Conservation (phyloP, 495 filamentous ascomycete species). For the Penicillium subrubescens region DNA sequence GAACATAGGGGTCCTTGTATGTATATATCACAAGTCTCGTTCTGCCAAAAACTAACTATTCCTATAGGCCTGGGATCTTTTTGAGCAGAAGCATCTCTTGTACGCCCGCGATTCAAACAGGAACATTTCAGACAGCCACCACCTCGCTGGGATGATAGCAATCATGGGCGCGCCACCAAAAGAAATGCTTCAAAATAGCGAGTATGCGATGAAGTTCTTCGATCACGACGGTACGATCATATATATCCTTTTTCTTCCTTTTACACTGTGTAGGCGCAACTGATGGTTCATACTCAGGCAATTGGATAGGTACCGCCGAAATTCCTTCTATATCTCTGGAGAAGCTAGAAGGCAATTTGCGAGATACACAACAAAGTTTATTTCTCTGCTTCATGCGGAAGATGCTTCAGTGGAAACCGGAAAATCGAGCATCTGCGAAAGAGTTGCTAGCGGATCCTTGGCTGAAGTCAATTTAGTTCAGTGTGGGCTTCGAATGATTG, state of each 20-base stretch:
- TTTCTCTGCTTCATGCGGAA: conserved; percentile 44
- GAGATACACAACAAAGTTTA: conserved; percentile 26
- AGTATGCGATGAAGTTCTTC: conserved; percentile 28
- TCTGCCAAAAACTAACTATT: conserved; percentile 1
- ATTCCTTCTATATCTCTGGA: conserved; percentile 21
- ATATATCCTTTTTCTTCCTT: background rate
- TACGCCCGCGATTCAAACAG: conserved; percentile 34
- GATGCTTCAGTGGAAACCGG: conserved; percentile 49
- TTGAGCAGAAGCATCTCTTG: conserved; percentile 47
- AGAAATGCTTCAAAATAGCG: conserved; percentile 35
- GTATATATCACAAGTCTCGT: conserved; percentile 9
- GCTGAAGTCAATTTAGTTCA: conserved; percentile 18
- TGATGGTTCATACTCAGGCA: conserved; percentile 5
- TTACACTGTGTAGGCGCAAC: background rate
- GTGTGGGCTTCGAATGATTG: background rate
- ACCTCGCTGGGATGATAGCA: conserved; percentile 45
- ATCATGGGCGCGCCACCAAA: conserved; percentile 44
- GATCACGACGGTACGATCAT: conserved; percentile 14
- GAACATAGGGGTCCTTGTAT: conserved; percentile 45
- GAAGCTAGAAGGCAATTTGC: conserved; percentile 27
- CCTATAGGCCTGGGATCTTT: conserved; percentile 40
- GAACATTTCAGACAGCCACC: conserved; percentile 36
- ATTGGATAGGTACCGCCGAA: conserved; percentile 14
- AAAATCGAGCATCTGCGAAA: conserved; percentile 39
- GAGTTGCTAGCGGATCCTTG: conserved; percentile 36